Conservation (phyloP, 169 alveolate species). For the Neospora caninum region DNA sequence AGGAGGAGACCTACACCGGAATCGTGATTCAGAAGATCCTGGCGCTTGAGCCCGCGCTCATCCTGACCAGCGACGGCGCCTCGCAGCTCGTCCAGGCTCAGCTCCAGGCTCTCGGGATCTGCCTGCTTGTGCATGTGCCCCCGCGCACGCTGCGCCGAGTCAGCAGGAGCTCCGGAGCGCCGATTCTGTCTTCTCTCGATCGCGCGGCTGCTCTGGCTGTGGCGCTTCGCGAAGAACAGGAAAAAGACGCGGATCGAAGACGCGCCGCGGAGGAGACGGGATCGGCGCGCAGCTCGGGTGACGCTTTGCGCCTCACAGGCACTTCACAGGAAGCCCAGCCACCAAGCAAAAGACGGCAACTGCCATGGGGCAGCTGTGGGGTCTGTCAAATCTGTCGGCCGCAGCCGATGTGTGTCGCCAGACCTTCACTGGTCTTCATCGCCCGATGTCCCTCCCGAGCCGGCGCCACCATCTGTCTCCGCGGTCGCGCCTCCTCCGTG, state of each 20-base stretch:
- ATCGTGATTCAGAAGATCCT: neutral
- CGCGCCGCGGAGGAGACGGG: neutral
- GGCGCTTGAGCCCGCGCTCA: constrained; percentile 1
- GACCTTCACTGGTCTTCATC: constrained; percentile 21
- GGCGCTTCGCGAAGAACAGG: neutral
- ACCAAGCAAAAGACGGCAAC: too few species aligned
- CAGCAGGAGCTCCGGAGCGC: constrained; percentile 35
- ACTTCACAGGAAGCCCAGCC: too few species aligned
- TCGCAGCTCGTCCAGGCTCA: neutral
- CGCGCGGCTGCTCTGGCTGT: constrained; percentile 6
- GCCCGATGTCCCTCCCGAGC: neutral
- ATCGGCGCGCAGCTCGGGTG: neutral
- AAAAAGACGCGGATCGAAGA: neutral
- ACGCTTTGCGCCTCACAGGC: neutral
- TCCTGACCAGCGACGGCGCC: neutral
- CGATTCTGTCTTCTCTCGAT: constrained; percentile 31
- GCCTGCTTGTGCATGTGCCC: constrained; percentile 15
- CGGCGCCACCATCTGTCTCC: constrained; percentile 39
- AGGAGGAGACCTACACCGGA: neutral
- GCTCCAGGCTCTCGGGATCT: neutral
- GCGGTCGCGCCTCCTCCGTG: neutral
- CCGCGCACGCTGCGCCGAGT: neutral
- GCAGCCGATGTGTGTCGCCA: neutral
- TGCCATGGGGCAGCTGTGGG: neutral
- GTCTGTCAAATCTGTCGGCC: neutral